Base-by-base conservation (phyloP, 768 basidiomycete genomes). In the Mycena filopes region DNA sequence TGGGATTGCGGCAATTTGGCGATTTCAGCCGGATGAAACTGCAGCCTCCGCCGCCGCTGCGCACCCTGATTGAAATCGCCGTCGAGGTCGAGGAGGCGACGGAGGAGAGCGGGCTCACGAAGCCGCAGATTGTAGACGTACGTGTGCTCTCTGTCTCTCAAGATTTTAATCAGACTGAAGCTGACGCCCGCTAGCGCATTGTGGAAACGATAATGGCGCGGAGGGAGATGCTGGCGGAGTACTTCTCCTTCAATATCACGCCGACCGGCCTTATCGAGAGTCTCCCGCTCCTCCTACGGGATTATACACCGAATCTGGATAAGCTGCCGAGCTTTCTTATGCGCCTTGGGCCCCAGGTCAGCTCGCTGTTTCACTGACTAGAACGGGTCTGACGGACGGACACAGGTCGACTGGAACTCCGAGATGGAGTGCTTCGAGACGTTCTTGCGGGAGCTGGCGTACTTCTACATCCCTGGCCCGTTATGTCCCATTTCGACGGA, bases 1-100 rank as follows among this genome's bases (percentile, higher is more conserved):
- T 99, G 9, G 94, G 88, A 2, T 78, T 99, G 28, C 84, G 94
- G 20, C 97, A 99, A 75, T 99, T 99, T 72, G 94, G 96, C 2
- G 86, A 92, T 65, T 86, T 92, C 66, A 84, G 86, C 64, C 84
- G 88, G 23, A 78, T 98, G 54, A 90, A 89, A 66, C 83, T 99
- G 3, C 90, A 96, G 38, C 96, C 97, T 1, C 81, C 96, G 3
- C 94, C 95, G 0, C 79, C 87, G 0, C 74, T 99, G 18, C 84
- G 83, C 2, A 85, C 84, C 13, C 80, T 99, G 54, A 72, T 99
- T 15, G 81, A 86, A 50, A 86, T 99, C 7, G 97, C 95, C 0
- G 88, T 97, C 16, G 87, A 89, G 16, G 84, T 82, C 4, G 95
- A 90, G 55, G 82, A 84, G 1, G 80, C 90, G 61, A 83, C 87